Base-by-base conservation (phyloP, 352 stramenopile genomes). In the Phytophthora sojae region DNA sequence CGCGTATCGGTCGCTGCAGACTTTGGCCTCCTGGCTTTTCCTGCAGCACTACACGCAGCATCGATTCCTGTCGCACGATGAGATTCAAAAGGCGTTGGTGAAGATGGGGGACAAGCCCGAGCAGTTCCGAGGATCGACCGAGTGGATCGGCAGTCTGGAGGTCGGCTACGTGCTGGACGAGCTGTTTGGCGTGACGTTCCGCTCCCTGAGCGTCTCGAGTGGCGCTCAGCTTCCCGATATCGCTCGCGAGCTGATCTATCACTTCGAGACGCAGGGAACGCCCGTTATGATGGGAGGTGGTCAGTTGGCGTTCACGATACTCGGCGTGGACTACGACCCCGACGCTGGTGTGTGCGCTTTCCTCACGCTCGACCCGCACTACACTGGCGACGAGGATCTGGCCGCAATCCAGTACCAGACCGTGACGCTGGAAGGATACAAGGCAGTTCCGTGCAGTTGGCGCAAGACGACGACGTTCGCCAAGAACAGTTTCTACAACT, bases 221-320 rank as follows among this genome's bases (percentile, higher is more conserved):
- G 88, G 90, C 32, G 59, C 76, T 21, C 73, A 83, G 49, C 74
- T 96, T 23, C 69, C 80, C 0, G 80, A 91, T n/a, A 66, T 91
- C 14, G 85, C 88, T 12, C 77, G 78, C 11, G 83, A 94, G 53
- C 75, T 97, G 6, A 71, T 84, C 53, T 71, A 91, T 52, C 90
- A 97, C 64, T 97, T 97, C 50, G 61, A 86, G 49, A 85, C 76
- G 2, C 84, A 96, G 45, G 90, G 88, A 19, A 93, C 88, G 32
- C 90, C 90, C 2, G 88, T 97, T 25, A 97, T 97, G 90, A 94
- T 97, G 77, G 87, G 90, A 21, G 88, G 90, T 26, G 89, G 85
- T 1, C 80, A 89, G 42, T 77, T 97, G 52, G 90, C 90, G 50
- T 95, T 95, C 76, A 97, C 89, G 6, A 47, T 95, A 14, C 58